Evolutionary conservation across 2,329 filamentous ascomycete species (phyloP).

Genomic region (Chaetomiaceae sp.): DNA sequence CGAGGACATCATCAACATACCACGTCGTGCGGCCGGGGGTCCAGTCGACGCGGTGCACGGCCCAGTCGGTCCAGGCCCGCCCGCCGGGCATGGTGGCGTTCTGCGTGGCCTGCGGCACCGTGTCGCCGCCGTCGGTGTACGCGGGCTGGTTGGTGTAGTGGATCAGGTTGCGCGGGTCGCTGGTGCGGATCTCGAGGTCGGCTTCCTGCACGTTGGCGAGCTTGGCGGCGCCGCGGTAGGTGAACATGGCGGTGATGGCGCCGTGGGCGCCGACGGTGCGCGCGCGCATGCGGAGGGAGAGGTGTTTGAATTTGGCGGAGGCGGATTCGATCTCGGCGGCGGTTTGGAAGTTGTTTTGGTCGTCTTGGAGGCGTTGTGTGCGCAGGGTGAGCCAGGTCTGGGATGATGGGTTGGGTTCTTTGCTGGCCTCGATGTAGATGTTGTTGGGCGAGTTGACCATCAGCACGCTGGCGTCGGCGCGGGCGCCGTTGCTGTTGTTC

Average conservation of each 20-base stretch:
- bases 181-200: slow-evolving; percentile 50
- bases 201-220: slow-evolving; percentile 44
- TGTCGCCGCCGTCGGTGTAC: slow-evolving; percentile 40
- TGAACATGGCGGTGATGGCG: slow-evolving; percentile 50
- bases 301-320: slow-evolving; percentile 33
- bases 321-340: slow-evolving; percentile 44
- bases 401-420: slow-evolving; percentile 31
- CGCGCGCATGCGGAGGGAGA: slow-evolving; percentile 47
- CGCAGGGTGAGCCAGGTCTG: slow-evolving; percentile 46
- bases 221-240: slow-evolving; percentile 39
- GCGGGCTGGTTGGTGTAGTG: slow-evolving; percentile 60
- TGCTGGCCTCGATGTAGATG: slow-evolving; percentile 42
- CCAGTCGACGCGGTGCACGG: slow-evolving; percentile 58
- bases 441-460: slow-evolving; percentile 42
- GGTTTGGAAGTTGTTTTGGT: slow-evolving; percentile 45
- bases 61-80: slow-evolving; percentile 49
- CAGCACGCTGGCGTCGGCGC: slow-evolving; percentile 29
- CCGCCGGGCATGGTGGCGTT: slow-evolving; percentile 43
- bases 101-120: slow-evolving; percentile 42
- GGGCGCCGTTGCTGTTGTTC: slow-evolving; percentile 33
- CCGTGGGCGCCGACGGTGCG: slow-evolving; percentile 44
- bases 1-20: slow-evolving; percentile 49
- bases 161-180: slow-evolving; percentile 39
- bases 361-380: slow-evolving; percentile 39
- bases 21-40: slow-evolving; percentile 47